Evolutionary conservation across 441 rosid species (phyloP), one percentile per base, ranked within the genome.

Genomic region (Jatropha multifida): DNA sequence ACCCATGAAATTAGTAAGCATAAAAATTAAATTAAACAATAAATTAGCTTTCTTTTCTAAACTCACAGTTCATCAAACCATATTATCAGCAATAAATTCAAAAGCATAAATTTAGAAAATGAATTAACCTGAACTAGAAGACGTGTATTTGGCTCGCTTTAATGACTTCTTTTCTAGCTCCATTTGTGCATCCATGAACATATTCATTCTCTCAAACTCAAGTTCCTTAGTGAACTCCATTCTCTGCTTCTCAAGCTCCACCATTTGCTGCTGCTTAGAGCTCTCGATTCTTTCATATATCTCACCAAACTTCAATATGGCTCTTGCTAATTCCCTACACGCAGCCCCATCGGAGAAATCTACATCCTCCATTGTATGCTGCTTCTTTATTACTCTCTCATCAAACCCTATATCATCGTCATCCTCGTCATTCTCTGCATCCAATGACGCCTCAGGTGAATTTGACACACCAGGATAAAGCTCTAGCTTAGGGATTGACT

Each of bases 221-320:
- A 94, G 76, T 73, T 92, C 94, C 72, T 89, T 90, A 0, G 92
- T 83, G 18, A 88, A 83, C 83, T 86, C 84, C 95, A 92, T 87
- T 60, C 97, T 78, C 87, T 90, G 90, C 77, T 88, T 91, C 91
- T 92, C 97, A 86, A 92, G 72, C 46, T 90, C 93, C 78, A 92
- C 77, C 90, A 90, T 83, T 82, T 84, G 89, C 75, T 83, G 82
- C 84, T 88, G 93, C 83, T 88, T 90, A 60, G 76, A 79, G 68
- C 89, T 75, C 81, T 94, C 95, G 15, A 88, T 86, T 76, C 91
- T 84, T 87, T 90, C 97, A 74, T 87, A 92, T 18, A 86, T 86
- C 80, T 89, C 93, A 2, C 93, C 94, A 44, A 94, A 79, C 62
- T 85, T 89, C 81, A 89, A 72, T 64, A 92, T 86, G 27, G 94